A percentile compares a stretch with the other conserved stretches of the same genome.
phyloP scores from a whole-genome alignment of 2,329 filamentous ascomycete genomes.

The Coniochaeta sp. region DNA sequence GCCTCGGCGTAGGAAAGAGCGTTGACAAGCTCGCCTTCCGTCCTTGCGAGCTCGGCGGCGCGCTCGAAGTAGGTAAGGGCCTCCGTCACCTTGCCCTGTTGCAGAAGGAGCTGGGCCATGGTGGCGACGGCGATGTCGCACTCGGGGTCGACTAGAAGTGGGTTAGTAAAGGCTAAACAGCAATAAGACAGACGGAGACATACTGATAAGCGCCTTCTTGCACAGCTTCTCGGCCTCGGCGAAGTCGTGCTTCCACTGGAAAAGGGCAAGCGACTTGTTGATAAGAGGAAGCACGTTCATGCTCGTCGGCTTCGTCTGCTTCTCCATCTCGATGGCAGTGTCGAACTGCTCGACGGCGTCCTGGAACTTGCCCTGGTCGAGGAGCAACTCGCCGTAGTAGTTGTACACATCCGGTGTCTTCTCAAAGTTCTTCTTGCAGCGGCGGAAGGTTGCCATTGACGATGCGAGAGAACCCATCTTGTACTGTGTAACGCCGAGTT shows the following conservation, averaged over 20 bases:
- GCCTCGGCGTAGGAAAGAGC: conserved; percentile 95
- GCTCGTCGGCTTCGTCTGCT: conserved; percentile 82
- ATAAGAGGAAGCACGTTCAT: conserved; percentile 98
- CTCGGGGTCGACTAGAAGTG: conserved; percentile 81
- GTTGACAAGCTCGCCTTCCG: conserved; percentile 92
- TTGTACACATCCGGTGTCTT: conserved; percentile 98
- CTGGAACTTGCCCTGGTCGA: conserved; percentile 92
- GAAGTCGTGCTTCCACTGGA: conserved; percentile 98
- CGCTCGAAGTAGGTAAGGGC: conserved; percentile 96
- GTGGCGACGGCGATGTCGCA: conserved; percentile 98
- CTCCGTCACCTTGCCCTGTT: conserved; percentile 94
- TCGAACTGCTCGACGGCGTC: conserved; percentile 98
- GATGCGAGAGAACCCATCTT: conserved; percentile 98
- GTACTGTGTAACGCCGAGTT: conserved; percentile 98
- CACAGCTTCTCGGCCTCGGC: conserved; percentile 91
- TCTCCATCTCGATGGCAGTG: conserved; percentile 97
- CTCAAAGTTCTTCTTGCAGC: conserved; percentile 97
- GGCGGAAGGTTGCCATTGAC: conserved; percentile 95
- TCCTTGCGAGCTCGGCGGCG: conserved; percentile 87
- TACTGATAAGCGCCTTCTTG: conserved; percentile 95
- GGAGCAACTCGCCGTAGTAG: conserved; percentile 94
- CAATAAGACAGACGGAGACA: conserved; percentile 29
- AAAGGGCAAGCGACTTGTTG: conserved; percentile 94
- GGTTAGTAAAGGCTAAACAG: conserved; percentile 8
- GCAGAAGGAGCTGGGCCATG: conserved; percentile 94